A percentile compares a stretch with the other conserved stretches of the same genome.
phyloP scores from a whole-genome alignment of 768 basidiomycete genomes.

The Amanita thiersii region DNA sequence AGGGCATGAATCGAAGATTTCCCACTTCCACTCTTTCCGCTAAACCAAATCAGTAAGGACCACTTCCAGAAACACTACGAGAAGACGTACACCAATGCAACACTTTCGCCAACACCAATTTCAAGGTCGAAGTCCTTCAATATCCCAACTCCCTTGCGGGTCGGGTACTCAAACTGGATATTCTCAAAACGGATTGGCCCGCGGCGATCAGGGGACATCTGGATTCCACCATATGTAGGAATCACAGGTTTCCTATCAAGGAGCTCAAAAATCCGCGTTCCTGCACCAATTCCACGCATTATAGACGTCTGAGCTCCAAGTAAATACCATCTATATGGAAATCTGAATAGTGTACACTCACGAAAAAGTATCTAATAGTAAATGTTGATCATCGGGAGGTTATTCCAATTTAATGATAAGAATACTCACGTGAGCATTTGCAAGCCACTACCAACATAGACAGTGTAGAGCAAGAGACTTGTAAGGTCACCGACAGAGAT shows the following conservation, averaged over 20 bases:
- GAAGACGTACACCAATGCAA: slow-evolving; percentile 83
- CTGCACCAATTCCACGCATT: slow-evolving; percentile 95
- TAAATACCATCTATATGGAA: slow-evolving; percentile 9
- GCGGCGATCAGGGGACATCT: slow-evolving; percentile 45
- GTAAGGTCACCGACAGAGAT: slow-evolving; percentile 93
- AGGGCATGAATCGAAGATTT: slow-evolving; percentile 90
- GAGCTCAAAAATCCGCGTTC: slow-evolving; percentile 89
- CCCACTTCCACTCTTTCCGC: slow-evolving; percentile 89
- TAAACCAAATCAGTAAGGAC: slow-evolving; percentile 20
- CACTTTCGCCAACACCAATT: slow-evolving; percentile 76
- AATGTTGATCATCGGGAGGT: slow-evolving; percentile 7
- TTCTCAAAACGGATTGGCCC: slow-evolving; percentile 77
- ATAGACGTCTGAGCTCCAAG: slow-evolving; percentile 77
- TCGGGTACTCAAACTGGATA: slow-evolving; percentile 86
- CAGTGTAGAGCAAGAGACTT: slow-evolving; percentile 83
- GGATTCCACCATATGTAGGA: slow-evolving; percentile 51
- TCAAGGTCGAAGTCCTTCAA: slow-evolving; percentile 79
- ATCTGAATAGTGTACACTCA: slow-evolving; percentile 34
- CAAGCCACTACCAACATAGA: slow-evolving; percentile 76
- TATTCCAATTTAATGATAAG: slow-evolving; percentile 6
- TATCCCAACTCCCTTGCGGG: slow-evolving; percentile 71
- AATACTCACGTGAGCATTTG: slow-evolving; percentile 66
- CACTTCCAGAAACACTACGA: not conserved
- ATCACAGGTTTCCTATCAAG: slow-evolving; percentile 76
- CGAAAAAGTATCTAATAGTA: slow-evolving; percentile 38